These are phyloP conservation scores for Cytospora paraplurivora DNA, from an alignment of 2,329 filamentous ascomycete species.

Conservation along the genomic window DNA sequence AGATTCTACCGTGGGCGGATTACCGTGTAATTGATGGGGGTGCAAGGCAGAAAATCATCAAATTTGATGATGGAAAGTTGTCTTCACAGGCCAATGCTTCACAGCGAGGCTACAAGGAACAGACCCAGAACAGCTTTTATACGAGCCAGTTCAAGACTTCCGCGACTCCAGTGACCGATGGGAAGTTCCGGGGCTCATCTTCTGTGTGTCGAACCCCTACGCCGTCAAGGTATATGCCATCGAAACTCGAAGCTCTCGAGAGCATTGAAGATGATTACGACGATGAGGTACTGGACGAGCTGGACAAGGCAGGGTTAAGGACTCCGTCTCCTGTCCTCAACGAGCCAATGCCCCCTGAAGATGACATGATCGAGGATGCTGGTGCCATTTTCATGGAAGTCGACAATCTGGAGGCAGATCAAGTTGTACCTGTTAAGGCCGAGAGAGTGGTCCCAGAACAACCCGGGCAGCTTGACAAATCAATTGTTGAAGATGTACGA, in stretches of 20 bases:
- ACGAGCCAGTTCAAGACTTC: conserved; percentile 64
- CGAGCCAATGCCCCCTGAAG: background rate
- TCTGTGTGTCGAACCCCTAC: conserved; percentile 13
- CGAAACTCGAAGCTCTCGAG: conserved; percentile 31
- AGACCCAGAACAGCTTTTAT: conserved; percentile 83
- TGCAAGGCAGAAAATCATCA: conserved; percentile 75
- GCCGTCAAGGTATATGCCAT: conserved; percentile 28
- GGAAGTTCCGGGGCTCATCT: conserved; percentile 31
- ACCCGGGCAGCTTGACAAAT: conserved; percentile 7
- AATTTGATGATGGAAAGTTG: conserved; percentile 62
- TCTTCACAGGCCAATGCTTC: conserved; percentile 65
- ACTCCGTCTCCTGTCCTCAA: conserved; percentile 3
- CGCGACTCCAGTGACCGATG: conserved; percentile 32
- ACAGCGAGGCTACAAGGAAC: conserved; percentile 71
- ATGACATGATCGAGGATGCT: background rate
- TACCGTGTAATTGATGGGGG: conserved; percentile 88
- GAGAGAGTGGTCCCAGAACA: background rate
- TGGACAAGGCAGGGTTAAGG: background rate
- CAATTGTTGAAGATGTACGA: background rate
- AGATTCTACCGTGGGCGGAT: conserved; percentile 79
- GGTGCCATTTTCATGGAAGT: background rate
- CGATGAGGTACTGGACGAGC: conserved; percentile 25
- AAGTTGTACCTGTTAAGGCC: background rate
- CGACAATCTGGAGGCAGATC: background rate
- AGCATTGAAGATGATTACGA: conserved; percentile 47